Base-by-base conservation (phyloP, 2,329 filamentous ascomycete species). In the Gyromitra esculenta region DNA sequence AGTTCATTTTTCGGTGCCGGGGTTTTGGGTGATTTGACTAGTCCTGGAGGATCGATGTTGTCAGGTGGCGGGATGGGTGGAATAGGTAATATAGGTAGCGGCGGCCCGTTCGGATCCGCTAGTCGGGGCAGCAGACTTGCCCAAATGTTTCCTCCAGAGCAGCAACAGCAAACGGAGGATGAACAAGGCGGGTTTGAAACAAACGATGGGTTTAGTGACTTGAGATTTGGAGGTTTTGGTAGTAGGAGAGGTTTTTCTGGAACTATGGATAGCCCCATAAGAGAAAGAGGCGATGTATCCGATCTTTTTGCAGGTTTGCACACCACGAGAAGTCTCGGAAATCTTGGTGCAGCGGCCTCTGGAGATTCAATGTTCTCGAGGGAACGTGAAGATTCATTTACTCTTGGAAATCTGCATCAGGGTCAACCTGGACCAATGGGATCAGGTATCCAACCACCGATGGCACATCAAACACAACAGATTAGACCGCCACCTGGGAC, bases 71-170 rank as follows among this genome's bases (percentile, higher is more conserved):
- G 89, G 18, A 85, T 93, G 35, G 88, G 89, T 68, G 90, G 89
- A 21, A 84, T 94, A 5, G 89, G 90, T 66, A 88, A 87, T 5
- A 85, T 86, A 56, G 85, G 86, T 25, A 87, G 86, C 72, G 85
- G 86, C 50, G 86, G 86, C 73, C 87, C 86, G 72, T 85, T 89
- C 5, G 90, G 91, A 65, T 91, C 91, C 66, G 88, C 92, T 59
- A 89, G 92, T 41, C 90, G 93, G 48, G 88, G 89, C 4, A 96
- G 92, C 85, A 96, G 94, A 83, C 86, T 97, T 50, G 92, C 92
- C 1, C 94, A 93, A 0, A 86, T 99, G 31, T 97, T 99, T 82
- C 94, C 95, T 7, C 78, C 79, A 37, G 78, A 80, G 18, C 78
- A 79, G 25, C 80, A 79, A 39, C 79, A 81, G 54, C 80, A 80